Conservation (phyloP, 306 rosid genomes). For the Glycine soja region DNA sequence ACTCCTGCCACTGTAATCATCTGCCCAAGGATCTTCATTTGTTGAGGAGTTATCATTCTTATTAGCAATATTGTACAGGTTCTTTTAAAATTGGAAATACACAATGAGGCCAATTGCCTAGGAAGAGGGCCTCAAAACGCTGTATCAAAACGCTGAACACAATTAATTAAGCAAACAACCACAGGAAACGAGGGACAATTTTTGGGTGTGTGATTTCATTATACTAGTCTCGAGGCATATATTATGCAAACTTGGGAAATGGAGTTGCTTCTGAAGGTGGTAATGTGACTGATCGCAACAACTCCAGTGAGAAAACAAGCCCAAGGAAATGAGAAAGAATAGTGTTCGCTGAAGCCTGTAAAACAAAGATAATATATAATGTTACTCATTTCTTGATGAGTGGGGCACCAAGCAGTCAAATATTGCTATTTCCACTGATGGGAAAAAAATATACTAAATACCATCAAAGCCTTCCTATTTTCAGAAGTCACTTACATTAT, state of each 20-base stretch:
- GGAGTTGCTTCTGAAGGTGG: conserved; percentile 70
- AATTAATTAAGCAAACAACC: conserved; percentile 31
- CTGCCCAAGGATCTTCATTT: conserved; percentile 37
- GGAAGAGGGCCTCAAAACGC: conserved; percentile 23
- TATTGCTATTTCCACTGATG: too few species aligned
- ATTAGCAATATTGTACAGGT: conserved; percentile 29
- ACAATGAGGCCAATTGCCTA: neutral
- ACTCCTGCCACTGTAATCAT: too few species aligned
- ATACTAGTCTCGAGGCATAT: conserved; percentile 15
- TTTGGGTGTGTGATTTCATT: conserved; percentile 7
- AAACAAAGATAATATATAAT: neutral
- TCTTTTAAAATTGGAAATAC: too few species aligned
- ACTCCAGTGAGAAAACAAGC: conserved; percentile 84
- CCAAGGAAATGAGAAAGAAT: conserved; percentile 97
- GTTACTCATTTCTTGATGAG: conserved; percentile 16
- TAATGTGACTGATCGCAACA: conserved; percentile 84
- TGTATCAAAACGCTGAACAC: conserved; percentile 29
- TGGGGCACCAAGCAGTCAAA: conserved; percentile 13
- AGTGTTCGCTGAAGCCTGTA: conserved; percentile 94
- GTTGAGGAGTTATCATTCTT: conserved; percentile 26
- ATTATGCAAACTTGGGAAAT: conserved; percentile 69
- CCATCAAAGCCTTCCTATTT: too few species aligned
- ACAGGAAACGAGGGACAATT: conserved; percentile 33
- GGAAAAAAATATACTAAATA: too few species aligned
- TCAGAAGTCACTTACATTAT: too few species aligned